Base-by-base conservation (phyloP, 495 filamentous ascomycete species). In the Lasiosphaeria ovina region DNA sequence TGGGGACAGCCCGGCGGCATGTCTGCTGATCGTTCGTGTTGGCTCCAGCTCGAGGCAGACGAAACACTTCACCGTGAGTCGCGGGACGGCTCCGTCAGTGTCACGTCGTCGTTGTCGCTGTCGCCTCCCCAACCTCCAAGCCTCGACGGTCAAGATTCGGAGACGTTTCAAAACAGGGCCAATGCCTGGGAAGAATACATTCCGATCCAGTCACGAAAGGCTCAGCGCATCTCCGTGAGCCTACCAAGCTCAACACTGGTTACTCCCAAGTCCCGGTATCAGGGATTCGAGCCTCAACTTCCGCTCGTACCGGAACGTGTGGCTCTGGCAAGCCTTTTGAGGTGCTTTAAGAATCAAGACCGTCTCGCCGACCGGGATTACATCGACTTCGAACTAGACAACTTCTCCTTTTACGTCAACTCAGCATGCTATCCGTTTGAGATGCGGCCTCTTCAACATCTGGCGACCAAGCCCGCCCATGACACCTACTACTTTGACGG, bases 401-500 rank as follows among this genome's bases (percentile, higher is more conserved):
- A 76, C 1, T 87, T 87, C 61, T 67, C 69, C 3, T 76, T 85
- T 31, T 87, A 87, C 54, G 59, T 77, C 35, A 62, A 72, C 32
- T 54, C 55, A 4, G 47, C 35, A 1, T 38, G 65, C 12, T 78
- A 74, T 51, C 71, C 72, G 4, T 69, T 69, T 53, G 80, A 86
- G 59, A 73, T 87, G 57, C 73, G 77, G 7, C 71, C 82, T 0
- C 67, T 87, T 1, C 79, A 86, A n/a, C 70, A 80, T 33, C 64
- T 87, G 14, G 64, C 69, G 1, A 71, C 73, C 8, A 78, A 73
- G 34, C 32, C n/a, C 0, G 64, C 63, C 11, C 55, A 72, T 9
- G 67, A 73, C 54, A 57, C 36, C 0, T 76, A 79, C 34, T 80
- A 75, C 55, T 83, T 90, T 53, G 83, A 90, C 66, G 89, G 88